Evolutionary conservation across 805 yeast species (phyloP).

Genomic region (Zygosaccharomyces lentus): DNA sequence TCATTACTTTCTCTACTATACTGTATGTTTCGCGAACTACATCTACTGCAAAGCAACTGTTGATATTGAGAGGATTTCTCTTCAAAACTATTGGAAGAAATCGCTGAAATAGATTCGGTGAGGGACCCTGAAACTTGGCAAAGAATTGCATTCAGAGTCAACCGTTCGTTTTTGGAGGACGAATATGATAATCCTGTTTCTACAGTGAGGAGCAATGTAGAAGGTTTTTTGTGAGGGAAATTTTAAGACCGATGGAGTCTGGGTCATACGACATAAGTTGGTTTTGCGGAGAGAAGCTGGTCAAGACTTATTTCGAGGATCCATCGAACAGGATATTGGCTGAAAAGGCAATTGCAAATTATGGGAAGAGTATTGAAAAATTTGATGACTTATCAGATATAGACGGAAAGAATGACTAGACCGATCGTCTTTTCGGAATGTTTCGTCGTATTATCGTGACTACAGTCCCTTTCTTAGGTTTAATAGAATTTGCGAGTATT

Average conservation of each 20-base stretch:
- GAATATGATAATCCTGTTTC: not conserved
- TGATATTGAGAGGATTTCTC: not conserved
- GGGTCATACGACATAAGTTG: not conserved
- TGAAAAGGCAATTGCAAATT: constrained; percentile 1
- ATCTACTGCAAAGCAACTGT: not conserved
- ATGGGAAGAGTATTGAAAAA: not conserved
- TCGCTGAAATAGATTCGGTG: not conserved
- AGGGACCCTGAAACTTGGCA: constrained; percentile 2
- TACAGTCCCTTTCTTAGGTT: not conserved
- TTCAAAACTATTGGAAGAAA: constrained; percentile 1
- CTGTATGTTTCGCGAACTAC: not conserved
- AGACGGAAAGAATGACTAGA: not conserved
- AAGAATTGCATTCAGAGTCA: constrained; percentile 3
- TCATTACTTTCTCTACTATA: constrained; percentile 1
- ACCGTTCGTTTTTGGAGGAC: not conserved
- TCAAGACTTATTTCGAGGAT: not conserved
- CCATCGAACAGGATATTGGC: not conserved
- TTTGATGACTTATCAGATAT: not conserved
- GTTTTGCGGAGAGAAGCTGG: not conserved
- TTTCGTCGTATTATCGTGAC: not conserved
- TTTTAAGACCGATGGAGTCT: constrained; percentile 2
- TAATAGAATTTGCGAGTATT: too few relatives aligned
- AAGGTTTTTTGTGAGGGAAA: constrained; percentile 1
- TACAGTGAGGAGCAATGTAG: constrained; percentile 4
- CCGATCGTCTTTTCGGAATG: constrained; percentile 1